Evolutionary conservation across 306 rosid species (phyloP).

Genomic region (Lotus japonicus): DNA sequence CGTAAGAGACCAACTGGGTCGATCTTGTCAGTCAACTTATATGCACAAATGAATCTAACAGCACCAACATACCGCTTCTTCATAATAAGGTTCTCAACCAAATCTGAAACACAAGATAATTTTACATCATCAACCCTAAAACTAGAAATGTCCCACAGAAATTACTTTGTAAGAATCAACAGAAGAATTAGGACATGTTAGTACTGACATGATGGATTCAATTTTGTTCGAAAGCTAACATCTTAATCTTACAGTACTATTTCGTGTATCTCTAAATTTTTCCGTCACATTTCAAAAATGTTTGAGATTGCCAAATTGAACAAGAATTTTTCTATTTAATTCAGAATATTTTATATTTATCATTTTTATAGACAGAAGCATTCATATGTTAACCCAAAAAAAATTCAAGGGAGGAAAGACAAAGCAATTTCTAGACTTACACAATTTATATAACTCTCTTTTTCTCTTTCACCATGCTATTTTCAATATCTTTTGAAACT

Average conservation of each 20-base stretch:
- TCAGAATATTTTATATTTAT: background rate
- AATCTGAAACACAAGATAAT: slow-evolving; percentile 11
- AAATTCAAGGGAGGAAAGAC: background rate
- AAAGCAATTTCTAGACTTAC: background rate
- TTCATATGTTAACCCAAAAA: background rate
- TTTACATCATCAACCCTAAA: background rate
- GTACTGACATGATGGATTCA: no score
- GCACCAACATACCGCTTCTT: slow-evolving; percentile 42
- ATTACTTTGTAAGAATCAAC: background rate
- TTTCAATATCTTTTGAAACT: background rate
- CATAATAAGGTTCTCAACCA: slow-evolving; percentile 35
- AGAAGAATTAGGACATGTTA: background rate
- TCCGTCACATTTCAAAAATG: no score
- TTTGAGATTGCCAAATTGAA: background rate
- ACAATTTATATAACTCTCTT: background rate
- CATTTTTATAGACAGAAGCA: background rate
- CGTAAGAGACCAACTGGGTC: slow-evolving; percentile 31
- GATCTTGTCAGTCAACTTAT: slow-evolving; percentile 39
- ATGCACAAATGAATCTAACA: slow-evolving; percentile 47
- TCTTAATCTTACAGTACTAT: no score
- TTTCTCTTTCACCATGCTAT: background rate
- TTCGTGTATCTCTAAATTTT: no score
- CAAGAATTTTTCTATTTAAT: background rate
- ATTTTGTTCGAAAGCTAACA: no score
- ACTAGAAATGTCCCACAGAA: background rate